Percentiles rank a stretch among this genome's conserved stretches.
phyloP scores from a whole-genome alignment of 176 grass and related monocot genomes.

The Hordeum vulgare region DNA sequence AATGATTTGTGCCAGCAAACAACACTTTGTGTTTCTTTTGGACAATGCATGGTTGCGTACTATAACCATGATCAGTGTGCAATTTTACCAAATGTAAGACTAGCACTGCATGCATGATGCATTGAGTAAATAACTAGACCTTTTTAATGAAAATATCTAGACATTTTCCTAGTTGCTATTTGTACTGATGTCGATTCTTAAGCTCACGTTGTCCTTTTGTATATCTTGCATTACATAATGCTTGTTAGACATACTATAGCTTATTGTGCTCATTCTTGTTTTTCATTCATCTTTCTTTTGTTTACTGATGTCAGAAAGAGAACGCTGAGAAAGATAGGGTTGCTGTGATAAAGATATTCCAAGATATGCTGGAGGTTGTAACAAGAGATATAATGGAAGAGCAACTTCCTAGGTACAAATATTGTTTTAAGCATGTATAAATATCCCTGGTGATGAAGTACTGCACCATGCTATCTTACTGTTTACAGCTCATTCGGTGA shows the following conservation, averaged over 20 bases:
- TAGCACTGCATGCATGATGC: background rate
- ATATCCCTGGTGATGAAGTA: slow-evolving; percentile 9
- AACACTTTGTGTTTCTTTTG: background rate
- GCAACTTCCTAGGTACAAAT: slow-evolving; percentile 54
- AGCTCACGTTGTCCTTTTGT: background rate
- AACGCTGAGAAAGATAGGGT: slow-evolving; percentile 58
- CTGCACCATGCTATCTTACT: slow-evolving; percentile 23
- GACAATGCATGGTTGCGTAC: background rate
- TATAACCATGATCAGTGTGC: background rate
- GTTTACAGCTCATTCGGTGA: background rate
- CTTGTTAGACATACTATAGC: slow-evolving; percentile 1
- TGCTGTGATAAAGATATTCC: slow-evolving; percentile 72
- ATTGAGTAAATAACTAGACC: background rate
- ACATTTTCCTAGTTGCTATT: background rate
- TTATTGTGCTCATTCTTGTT: background rate
- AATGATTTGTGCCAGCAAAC: background rate
- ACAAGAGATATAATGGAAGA: slow-evolving; percentile 97
- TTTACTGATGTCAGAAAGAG: slow-evolving; percentile 34
- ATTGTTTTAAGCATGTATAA: slow-evolving; percentile 23
- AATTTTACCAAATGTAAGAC: slow-evolving; percentile 16
- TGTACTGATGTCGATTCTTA: background rate
- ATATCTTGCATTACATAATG: background rate
- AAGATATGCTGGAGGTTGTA: slow-evolving; percentile 96
- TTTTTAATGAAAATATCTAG: slow-evolving; percentile 6
- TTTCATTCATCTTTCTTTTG: background rate